phyloP scores from a whole-genome alignment of 2,329 filamentous ascomycete species.

The Volutella citrinella region DNA sequence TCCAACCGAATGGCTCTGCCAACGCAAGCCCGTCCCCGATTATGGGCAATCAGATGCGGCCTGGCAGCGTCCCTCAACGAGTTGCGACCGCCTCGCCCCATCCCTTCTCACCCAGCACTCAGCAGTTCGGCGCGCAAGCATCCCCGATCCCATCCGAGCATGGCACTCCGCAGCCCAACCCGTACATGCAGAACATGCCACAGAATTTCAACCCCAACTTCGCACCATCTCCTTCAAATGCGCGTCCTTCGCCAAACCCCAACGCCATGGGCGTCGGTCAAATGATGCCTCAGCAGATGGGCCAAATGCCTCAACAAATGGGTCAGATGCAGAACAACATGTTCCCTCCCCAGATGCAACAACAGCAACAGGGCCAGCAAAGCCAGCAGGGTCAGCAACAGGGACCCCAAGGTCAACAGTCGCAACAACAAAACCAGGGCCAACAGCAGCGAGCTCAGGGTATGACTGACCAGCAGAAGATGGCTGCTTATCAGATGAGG shows the following conservation, averaged over 20 bases:
- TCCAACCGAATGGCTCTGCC: constrained; percentile 74
- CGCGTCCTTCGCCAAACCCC: constrained; percentile 53
- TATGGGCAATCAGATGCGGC: constrained; percentile 75
- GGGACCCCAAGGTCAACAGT: constrained; percentile 54
- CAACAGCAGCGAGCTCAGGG: constrained; percentile 31
- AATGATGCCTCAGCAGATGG: constrained; percentile 54
- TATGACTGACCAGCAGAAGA: constrained; percentile 66
- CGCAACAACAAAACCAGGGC: constrained; percentile 37
- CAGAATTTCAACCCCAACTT: constrained; percentile 59
- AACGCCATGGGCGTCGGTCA: constrained; percentile 49
- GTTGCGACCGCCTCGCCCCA: constrained; percentile 92
- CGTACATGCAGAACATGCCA: constrained; percentile 62
- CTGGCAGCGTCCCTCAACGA: constrained; percentile 69
- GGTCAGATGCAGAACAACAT: constrained; percentile 44
- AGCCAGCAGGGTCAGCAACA: constrained; percentile 62
- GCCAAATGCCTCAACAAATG: constrained; percentile 45
- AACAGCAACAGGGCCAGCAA: constrained; percentile 39
- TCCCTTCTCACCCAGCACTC: constrained; percentile 76
- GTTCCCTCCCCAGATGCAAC: constrained; percentile 40
- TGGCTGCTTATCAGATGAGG: constrained; percentile 78
- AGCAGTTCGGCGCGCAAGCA: constrained; percentile 68
- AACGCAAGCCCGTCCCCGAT: constrained; percentile 92
- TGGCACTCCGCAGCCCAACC: constrained; percentile 69
- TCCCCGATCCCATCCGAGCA: constrained; percentile 78
- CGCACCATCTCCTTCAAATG: constrained; percentile 53